These are phyloP conservation scores for Globisporangium middletonii DNA, from an alignment of 352 stramenopile genomes.

Conservation along the genomic window DNA sequence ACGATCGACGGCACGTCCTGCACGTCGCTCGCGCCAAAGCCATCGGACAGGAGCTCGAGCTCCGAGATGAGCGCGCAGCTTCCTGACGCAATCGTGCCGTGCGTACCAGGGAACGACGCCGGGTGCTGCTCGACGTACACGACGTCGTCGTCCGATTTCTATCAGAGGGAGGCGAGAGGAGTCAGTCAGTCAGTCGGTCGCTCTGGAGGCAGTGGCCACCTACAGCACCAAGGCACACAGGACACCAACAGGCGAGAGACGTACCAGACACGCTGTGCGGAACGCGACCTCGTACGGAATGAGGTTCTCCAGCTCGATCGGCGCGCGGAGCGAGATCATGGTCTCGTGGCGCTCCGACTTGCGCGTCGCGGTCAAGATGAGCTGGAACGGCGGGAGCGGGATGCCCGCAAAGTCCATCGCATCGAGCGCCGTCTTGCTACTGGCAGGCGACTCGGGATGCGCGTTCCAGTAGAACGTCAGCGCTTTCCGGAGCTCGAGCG, in stretches of 20 bases:
- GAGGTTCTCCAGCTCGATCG: slow-evolving; percentile 72
- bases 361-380: slow-evolving; percentile 59
- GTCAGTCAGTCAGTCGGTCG: too few species aligned
- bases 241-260: slow-evolving; percentile 8
- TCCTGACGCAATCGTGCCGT: slow-evolving; percentile 49
- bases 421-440: neutral
- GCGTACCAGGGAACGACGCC: slow-evolving; percentile 57
- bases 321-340: slow-evolving; percentile 56
- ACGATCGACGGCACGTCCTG: slow-evolving; percentile 54
- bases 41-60: slow-evolving; percentile 59
- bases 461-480: slow-evolving; percentile 78
- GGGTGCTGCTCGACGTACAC: slow-evolving; percentile 58
- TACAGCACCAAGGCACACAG: slow-evolving; percentile 10
- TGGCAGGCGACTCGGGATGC: slow-evolving; percentile 8
- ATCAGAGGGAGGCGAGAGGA: too few species aligned
- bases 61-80: slow-evolving; percentile 52
- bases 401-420: slow-evolving; percentile 14
- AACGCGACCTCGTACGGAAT: slow-evolving; percentile 68
- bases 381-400: slow-evolving; percentile 60
- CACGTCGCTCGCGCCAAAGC: slow-evolving; percentile 22
- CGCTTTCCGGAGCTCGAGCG: slow-evolving; percentile 53
- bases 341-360: slow-evolving; percentile 79
- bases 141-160: slow-evolving; percentile 66
- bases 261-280: slow-evolving; percentile 64
- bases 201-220: too few species aligned